These are phyloP conservation scores for Aureobasidium uvarum DNA, from an alignment of 2,329 filamentous ascomycete species.

Conservation along the genomic window DNA sequence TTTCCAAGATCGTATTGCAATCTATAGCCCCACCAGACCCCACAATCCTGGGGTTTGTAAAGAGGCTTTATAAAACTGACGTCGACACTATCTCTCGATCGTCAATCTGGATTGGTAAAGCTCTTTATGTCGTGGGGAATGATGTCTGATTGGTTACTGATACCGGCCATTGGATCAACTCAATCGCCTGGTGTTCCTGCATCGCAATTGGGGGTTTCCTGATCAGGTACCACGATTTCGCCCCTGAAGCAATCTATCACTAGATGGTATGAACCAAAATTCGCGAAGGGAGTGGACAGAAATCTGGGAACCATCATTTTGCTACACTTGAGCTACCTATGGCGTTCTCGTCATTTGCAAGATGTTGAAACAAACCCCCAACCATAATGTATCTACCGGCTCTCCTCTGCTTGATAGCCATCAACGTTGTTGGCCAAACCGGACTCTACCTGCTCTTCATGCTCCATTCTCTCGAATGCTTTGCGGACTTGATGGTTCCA, in stretches of 20 bases:
- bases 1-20: not conserved
- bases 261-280: not conserved
- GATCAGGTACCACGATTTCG: not conserved
- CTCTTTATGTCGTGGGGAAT: not conserved
- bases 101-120: not conserved
- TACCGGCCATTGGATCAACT: not conserved
- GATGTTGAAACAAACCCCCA: not conserved
- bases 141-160: not conserved
- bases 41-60: slow-evolving; percentile 17
- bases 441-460: slow-evolving; percentile 45
- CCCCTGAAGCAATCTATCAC: not conserved
- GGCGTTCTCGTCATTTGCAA: not conserved
- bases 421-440: slow-evolving; percentile 30
- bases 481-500: slow-evolving; percentile 72
- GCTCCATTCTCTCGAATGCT: slow-evolving; percentile 69
- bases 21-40: slow-evolving; percentile 2
- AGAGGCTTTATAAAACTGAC: slow-evolving; percentile 21
- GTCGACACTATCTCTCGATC: slow-evolving; percentile 10
- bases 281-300: not conserved
- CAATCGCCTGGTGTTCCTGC: not conserved
- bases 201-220: not conserved
- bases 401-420: slow-evolving; percentile 27
- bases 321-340: not conserved
- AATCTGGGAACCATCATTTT: not conserved
- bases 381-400: not conserved